These are phyloP conservation scores for Mycena galericulata DNA, from an alignment of 768 basidiomycete genomes.

Conservation along the genomic window DNA sequence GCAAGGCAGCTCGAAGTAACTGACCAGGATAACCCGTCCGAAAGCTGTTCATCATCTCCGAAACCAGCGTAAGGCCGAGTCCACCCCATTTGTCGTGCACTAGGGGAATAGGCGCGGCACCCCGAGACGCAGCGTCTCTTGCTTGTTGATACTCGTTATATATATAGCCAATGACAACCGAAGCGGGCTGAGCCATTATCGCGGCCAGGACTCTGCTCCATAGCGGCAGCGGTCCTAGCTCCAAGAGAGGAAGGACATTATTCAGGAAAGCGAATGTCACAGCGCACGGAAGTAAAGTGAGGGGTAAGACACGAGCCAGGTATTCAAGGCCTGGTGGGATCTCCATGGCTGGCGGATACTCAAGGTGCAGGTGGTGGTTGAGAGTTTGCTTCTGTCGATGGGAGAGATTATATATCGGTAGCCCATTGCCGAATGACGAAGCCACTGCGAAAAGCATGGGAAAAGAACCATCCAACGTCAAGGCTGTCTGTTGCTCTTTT, in stretches of 20 bases:
- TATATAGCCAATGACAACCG: neutral
- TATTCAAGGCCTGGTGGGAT: slow-evolving; percentile 12
- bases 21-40: slow-evolving; percentile 15
- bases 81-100: slow-evolving; percentile 12
- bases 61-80: neutral
- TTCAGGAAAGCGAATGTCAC: neutral
- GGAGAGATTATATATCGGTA: no score
- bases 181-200: slow-evolving; percentile 3
- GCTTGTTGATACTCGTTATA: neutral
- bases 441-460: no score
- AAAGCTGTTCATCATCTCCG: neutral
- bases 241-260: slow-evolving; percentile 5
- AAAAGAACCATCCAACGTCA: no score
- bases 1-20: no score
- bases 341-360: slow-evolving; percentile 18
- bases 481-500: no score
- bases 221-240: neutral
- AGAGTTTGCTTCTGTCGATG: no score
- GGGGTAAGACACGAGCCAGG: slow-evolving; percentile 7
- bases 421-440: no score
- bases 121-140: slow-evolving; percentile 13
- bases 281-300: slow-evolving; percentile 5
- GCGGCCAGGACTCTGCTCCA: slow-evolving; percentile 11
- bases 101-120: slow-evolving; percentile 8
- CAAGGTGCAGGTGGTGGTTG: no score